phyloP scores from a whole-genome alignment of 1,284 basidiomycete species.

The Rhodotorula mucilaginosa region DNA sequence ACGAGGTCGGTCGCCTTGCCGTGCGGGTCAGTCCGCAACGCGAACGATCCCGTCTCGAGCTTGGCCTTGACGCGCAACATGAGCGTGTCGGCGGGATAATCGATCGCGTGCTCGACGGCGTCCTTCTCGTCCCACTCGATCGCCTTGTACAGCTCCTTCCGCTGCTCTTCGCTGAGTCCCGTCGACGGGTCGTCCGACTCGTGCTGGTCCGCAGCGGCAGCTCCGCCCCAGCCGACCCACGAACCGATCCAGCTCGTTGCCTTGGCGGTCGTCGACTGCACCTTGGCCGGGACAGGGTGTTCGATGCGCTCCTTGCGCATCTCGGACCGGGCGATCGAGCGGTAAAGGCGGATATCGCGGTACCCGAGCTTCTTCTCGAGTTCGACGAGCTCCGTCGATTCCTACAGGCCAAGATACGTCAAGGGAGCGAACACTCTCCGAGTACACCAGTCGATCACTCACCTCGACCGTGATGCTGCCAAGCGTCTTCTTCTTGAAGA shows the following conservation, averaged over 20 bases:
- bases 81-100: slow-evolving; percentile 76
- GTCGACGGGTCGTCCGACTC: slow-evolving; percentile 55
- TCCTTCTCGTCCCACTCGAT: slow-evolving; percentile 89
- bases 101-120: slow-evolving; percentile 60
- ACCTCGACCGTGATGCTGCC: slow-evolving; percentile 60
- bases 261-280: slow-evolving; percentile 52
- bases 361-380: slow-evolving; percentile 84
- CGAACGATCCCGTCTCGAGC: slow-evolving; percentile 82
- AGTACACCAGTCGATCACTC: slow-evolving; percentile 34
- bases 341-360: slow-evolving; percentile 96
- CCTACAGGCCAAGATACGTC: slow-evolving; percentile 53
- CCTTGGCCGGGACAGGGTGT: slow-evolving; percentile 34
- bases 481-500: slow-evolving; percentile 72
- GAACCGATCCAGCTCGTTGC: slow-evolving; percentile 63
- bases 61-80: slow-evolving; percentile 73
- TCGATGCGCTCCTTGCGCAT: slow-evolving; percentile 71
- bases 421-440: slow-evolving; percentile 5
- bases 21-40: slow-evolving; percentile 67
- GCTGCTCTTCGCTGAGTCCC: slow-evolving; percentile 84
- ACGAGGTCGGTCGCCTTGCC: slow-evolving; percentile 68
- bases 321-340: slow-evolving; percentile 88
- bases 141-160: slow-evolving; percentile 86
- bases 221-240: slow-evolving; percentile 72
- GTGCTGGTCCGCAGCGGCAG: slow-evolving; percentile 36
- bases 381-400: slow-evolving; percentile 60